Evolutionary conservation across 2,329 filamentous ascomycete genomes (phyloP), one percentile per base, ranked within the genome.

Genomic region (Sordariomycetes sp.): DNA sequence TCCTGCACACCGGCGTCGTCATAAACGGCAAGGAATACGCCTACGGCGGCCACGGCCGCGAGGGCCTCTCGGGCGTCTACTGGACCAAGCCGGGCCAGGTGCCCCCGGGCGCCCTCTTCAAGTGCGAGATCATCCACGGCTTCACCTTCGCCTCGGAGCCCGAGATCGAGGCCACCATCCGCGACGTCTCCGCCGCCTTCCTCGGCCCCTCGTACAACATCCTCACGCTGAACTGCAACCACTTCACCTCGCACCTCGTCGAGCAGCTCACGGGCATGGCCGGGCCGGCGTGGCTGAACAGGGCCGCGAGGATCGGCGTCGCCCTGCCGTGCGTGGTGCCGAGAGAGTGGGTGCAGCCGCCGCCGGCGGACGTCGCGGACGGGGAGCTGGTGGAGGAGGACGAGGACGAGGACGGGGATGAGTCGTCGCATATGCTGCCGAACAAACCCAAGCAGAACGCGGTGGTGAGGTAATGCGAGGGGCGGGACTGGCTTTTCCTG

Each of bases 181-280:
- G 80, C 64, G 76, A 77, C 59, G 86, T 86, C 14, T 89, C 86
- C 1, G 80, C 87, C 50, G 79, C 86, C 63, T 95, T 94, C 65
- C 79, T 85, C 59, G 90, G 90, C 25, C 85, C 85, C 0, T 80
- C 81, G 16, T 94, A 95, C 71, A 93, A 94, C 66, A 80, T 95
- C 16, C 78, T 95, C 52, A 90, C 86, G 22, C 85, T 85, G 64
- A 95, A 95, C 71, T 95, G 90, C 79, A 95, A 95, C 69, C 90
- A 95, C 69, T 95, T 95, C 69, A 93, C 89, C 2, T 84, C 83
- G 22, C 83, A 87, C 65, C 79, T 95, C 20, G 91, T 88, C 71
- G 77, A 86, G 68, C 82, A 81, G 63, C 78, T 95, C 58, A 93
- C 88, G 1, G 83, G 85, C 6, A 79, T 82, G 53, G 75, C 83